Evolutionary conservation across 441 rosid genomes (phyloP), one percentile per base, ranked within the genome.

Genomic region (Gossypium trilobum): DNA sequence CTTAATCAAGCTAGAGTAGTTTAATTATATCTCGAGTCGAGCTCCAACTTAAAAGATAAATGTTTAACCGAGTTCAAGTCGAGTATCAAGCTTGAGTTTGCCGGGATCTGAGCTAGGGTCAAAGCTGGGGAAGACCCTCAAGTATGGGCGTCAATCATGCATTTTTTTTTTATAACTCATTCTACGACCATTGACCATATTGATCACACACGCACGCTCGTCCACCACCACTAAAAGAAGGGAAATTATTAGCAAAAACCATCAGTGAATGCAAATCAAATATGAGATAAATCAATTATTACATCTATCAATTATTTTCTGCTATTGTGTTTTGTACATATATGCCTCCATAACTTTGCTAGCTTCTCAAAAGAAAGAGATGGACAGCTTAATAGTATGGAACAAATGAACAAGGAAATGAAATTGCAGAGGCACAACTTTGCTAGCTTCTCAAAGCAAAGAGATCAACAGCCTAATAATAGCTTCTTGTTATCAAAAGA

Each of bases 391-490:
- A 77, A 94, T 88, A 67, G 89, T 88, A 79, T 88, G 91, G 82
- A 91, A 87, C 85, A 80, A 91, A 91, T 17, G 98, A 93, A 82
- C 78, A 85, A 69, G 96, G 98, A 78, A 93, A 95, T 66, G 93
- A 80, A 74, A 87, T 66, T 11, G 96, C 89, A 80, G 78, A 81
- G 90, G 91, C 0, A 2, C 9, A 51, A 52, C 57, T 17, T 52
- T 52, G 57, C 57, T 17, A 52, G 55, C 57, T 52, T 52, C 57
- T 6, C 3, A 11, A 54, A 57, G 11, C 0, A 57, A 57, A 57
- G 13, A 4, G 36, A 23, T 5, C 62, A 31, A 56, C 60, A 9
- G 31, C 96, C 97, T 90, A 77, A 94, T 88, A 67, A 90, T 88
- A 78, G 36, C 36, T 90, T 91, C 81, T 94, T 83, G 84, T 91